Evolutionary conservation across 805 yeast species (phyloP).

Genomic region (Jamesozyma rosinii): DNA sequence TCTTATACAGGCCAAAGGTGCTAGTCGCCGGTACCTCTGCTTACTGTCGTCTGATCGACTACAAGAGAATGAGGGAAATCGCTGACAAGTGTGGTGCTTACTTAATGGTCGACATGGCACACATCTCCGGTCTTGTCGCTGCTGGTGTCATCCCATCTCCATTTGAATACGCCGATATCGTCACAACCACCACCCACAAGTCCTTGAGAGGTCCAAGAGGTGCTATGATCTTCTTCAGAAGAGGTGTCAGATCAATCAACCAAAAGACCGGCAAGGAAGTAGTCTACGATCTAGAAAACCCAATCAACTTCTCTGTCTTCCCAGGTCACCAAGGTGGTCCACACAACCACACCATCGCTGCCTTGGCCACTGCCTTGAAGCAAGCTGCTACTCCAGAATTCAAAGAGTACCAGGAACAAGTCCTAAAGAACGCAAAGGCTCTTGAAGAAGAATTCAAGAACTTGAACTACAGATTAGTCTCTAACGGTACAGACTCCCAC

Average conservation of each 20-base stretch:
- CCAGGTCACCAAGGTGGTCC: conserved; percentile 99
- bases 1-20: conserved; percentile 89
- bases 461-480: conserved; percentile 72
- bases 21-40: conserved; percentile 98
- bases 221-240: conserved; percentile 98
- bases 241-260: conserved; percentile 80
- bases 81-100: conserved; percentile 98
- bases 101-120: conserved; percentile 96
- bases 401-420: conserved; percentile 81
- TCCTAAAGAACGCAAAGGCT: conserved; percentile 76
- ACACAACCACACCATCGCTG: conserved; percentile 97
- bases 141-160: conserved; percentile 96
- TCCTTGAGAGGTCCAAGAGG: conserved; percentile 99
- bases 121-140: conserved; percentile 89
- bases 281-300: conserved; percentile 82
- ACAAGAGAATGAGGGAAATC: conserved; percentile 90
- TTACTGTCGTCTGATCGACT: conserved; percentile 92
- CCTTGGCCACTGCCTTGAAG: conserved; percentile 91
- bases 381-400: conserved; percentile 89
- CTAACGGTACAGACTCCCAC: conserved; percentile 95
- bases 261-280: conserved; percentile 89
- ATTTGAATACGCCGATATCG: conserved; percentile 93
- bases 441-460: conserved; percentile 66
- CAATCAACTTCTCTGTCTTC: conserved; percentile 96
- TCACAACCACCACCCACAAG: conserved; percentile 97